Conservation (phyloP, 306 rosid genomes). For the Begonia peltatifolia region DNA sequence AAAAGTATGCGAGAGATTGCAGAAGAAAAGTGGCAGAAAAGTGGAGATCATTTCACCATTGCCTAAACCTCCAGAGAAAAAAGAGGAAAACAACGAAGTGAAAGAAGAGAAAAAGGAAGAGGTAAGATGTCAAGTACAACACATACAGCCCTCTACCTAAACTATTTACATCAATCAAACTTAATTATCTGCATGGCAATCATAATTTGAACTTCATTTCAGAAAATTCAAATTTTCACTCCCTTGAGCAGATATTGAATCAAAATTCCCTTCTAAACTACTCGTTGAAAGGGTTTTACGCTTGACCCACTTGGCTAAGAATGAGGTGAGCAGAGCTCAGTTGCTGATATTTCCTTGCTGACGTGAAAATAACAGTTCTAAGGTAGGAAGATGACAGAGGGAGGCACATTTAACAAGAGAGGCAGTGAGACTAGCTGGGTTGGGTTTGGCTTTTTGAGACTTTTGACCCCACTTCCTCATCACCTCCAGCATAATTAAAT, state of each 20-base stretch:
- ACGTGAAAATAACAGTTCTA: constrained; percentile 55
- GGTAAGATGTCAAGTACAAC: constrained; percentile 24
- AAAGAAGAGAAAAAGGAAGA: constrained; percentile 58
- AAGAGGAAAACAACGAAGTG: constrained; percentile 25
- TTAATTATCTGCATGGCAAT: too few relatives aligned
- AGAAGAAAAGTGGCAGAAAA: constrained; percentile 17
- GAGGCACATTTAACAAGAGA: constrained; percentile 41
- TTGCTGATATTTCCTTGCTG: constrained; percentile 15
- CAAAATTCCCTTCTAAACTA: neutral
- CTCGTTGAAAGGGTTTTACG: too few relatives aligned
- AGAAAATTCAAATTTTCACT: too few relatives aligned
- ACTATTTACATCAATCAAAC: too few relatives aligned
- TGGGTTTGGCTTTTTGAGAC: neutral
- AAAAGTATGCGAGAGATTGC: constrained; percentile 11
- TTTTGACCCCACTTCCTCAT: constrained; percentile 28
- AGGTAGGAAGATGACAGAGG: constrained; percentile 22
- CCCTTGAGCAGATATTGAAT: neutral
- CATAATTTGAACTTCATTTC: too few relatives aligned
- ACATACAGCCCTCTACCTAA: too few relatives aligned
- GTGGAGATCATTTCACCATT: constrained; percentile 19
- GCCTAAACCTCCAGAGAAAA: constrained; percentile 59
- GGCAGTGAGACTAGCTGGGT: constrained; percentile 2
- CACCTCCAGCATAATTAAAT: neutral
- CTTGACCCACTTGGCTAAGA: too few relatives aligned
- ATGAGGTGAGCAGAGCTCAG: neutral